Percentiles rank a stretch among this genome's conserved stretches.
Conservation (phyloP, 2,329 filamentous ascomycete genomes). For the Penicillium sp. region DNA sequence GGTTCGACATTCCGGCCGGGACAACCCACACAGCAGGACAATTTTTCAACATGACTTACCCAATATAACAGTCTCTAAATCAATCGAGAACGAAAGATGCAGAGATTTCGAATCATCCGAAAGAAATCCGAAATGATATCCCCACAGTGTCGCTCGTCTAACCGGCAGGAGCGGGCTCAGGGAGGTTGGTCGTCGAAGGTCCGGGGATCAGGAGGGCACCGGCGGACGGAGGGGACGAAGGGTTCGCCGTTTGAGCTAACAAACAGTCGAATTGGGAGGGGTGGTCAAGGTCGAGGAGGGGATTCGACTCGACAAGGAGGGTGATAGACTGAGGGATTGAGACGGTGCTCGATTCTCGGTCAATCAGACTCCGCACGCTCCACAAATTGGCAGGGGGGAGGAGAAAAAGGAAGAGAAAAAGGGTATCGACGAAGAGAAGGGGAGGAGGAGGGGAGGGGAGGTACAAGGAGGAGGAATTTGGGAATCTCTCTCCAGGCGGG, state of each 20-base stretch:
- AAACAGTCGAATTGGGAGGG: conserved; percentile 40
- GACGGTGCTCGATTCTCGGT: conserved; percentile 34
- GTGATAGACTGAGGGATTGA: conserved; percentile 34
- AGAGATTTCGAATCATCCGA: conserved; percentile 24
- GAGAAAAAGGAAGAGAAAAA: conserved; percentile 35
- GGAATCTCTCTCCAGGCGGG: conserved; percentile 48
- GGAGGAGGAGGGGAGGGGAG: conserved; percentile 34
- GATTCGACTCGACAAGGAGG: conserved; percentile 46
- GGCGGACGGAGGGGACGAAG: conserved; percentile 30
- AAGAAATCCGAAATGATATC: conserved; percentile 24
- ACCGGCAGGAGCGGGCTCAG: conserved; percentile 44
- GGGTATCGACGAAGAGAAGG: conserved; percentile 38
- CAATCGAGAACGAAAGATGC: conserved; percentile 21
- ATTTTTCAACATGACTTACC: conserved; percentile 20
- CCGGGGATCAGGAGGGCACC: conserved; percentile 36
- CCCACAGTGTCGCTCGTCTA: conserved; percentile 43
- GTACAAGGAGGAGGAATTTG: conserved; percentile 41
- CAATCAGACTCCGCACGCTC: conserved; percentile 46
- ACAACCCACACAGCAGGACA: conserved; percentile 15
- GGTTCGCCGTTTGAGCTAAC: conserved; percentile 45
- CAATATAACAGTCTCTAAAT: conserved; percentile 20
- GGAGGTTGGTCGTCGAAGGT: conserved; percentile 36
- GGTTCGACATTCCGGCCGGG: conserved; percentile 12
- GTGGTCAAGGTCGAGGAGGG: conserved; percentile 42
- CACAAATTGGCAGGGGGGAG: conserved; percentile 39